A percentile compares a stretch with the other conserved stretches of the same genome.
Conservation (phyloP, 1,139 yeast species). For the Eremothecium coryli region DNA sequence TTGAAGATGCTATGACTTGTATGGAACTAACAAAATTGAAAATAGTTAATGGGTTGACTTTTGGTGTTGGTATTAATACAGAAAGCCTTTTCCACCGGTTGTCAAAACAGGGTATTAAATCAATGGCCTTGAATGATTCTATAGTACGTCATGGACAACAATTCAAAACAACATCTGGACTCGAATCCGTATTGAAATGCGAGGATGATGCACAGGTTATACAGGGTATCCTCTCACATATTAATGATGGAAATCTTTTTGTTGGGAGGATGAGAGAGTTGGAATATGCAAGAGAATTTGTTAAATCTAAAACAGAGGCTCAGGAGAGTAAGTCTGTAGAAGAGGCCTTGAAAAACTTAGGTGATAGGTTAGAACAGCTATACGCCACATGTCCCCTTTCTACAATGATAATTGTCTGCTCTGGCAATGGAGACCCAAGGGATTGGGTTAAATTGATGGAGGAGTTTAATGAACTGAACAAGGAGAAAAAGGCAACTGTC, state of each 20-base stretch:
- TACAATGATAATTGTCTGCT: conserved; percentile 50
- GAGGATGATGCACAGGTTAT: conserved; percentile 52
- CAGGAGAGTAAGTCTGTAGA: conserved; percentile 7
- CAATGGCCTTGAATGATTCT: conserved; percentile 34
- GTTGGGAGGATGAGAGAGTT: conserved; percentile 52
- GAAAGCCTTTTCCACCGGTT: conserved; percentile 34
- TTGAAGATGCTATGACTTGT: conserved; percentile 79
- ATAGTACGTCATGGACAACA: conserved; percentile 15
- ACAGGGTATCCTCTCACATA: conserved; percentile 33
- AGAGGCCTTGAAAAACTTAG: conserved; percentile 31
- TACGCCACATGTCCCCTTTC: conserved; percentile 48
- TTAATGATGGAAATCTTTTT: conserved; percentile 39
- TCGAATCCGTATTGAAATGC: conserved; percentile 37
- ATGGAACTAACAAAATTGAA: conserved; percentile 67
- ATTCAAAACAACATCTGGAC: conserved; percentile 7
- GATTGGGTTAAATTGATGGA: conserved; percentile 35
- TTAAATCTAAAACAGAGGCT: conserved; percentile 14
- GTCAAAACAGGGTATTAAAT: conserved; percentile 30
- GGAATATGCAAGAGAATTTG: conserved; percentile 36
- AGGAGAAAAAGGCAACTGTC: conserved; percentile 33
- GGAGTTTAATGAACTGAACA: conserved; percentile 36
- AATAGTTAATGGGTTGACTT: conserved; percentile 52
- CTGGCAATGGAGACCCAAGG: conserved; percentile 56
- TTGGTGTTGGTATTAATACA: conserved; percentile 48
- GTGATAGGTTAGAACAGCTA: conserved; percentile 40